Base-by-base conservation (phyloP, 2,329 filamentous ascomycete genomes). In the Metarhizium anisopliae region DNA sequence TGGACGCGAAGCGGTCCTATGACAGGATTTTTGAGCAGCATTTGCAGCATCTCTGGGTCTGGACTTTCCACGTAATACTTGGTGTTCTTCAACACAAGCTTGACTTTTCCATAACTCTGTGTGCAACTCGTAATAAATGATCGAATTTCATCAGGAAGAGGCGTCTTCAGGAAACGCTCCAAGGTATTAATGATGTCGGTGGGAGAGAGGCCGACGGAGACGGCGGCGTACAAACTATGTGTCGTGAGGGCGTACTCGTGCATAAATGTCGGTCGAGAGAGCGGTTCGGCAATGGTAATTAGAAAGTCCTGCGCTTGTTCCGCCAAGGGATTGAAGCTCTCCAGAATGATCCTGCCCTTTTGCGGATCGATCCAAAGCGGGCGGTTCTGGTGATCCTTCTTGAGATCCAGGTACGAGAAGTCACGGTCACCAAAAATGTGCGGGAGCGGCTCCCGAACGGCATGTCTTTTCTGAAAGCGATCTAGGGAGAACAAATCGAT, bases 161-260 rank as follows among this genome's bases (percentile, higher is more conserved):
- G 85, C 2, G 89, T 95, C 74, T 97, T 97, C 18, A 91, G 90
- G 62, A 96, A 87, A 42, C 87, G 83, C 63, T 96, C 90, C 52
- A 97, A 78, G 42, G 91, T 90, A 62, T 86, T 86, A 64, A 97
- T 90, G 60, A 97, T 96, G 69, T 97, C 92, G 53, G 87, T 79
- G 20, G 90, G 90, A 53, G 89, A 86, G 58, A 97, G 75, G n/a
- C 94, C 94, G 57, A 97, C 91, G 6, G 91, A 96, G 4, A 97
- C 90, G 45, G 94, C 94, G 35, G 94, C 93, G 71, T 97, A 96
- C 54, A 99, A 78, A 71, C 90, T 96, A 72, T 97, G 92, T 29
- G 89, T 85, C 2, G 91, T 96, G 64, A 99, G 81, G 55, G 86
- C 83, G 71, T 97, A 97, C 72, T 99, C 93, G 75, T 97, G 94